Evolutionary conservation across 2,329 filamentous ascomycete genomes (phyloP), one percentile per base, ranked within the genome.

Genomic region (Aspergillus aculeatus): DNA sequence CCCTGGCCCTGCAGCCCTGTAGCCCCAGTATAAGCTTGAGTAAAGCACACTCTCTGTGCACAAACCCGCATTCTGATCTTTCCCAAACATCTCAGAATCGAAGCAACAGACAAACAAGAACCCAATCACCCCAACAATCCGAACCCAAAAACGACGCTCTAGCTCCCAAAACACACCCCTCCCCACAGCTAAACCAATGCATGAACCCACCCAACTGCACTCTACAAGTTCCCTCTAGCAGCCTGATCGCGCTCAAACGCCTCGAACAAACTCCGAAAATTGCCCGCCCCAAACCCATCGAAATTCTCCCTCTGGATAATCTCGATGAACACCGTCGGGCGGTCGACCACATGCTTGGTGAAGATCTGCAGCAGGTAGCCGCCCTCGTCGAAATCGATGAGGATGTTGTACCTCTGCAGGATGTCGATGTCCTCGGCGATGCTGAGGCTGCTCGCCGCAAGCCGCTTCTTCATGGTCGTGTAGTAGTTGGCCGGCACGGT

Each of bases 201-300:
- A 29, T 6, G 23, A 29, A 29, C 26, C 7, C 26, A 29, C 7
- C 9, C 7, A 1, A 26, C 26, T 7, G 7, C 26, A 6, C 38
- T 19, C 52, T 54, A 54, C 52, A 54, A 21, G 16, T 54, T 54
- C 52, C 52, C 52, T 6, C 52, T 54, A 24, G 11, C 19, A 24
- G 24, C 52, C 52, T 54, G 52, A 7, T 54, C 52, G 23, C 52
- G 44, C 38, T 54, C 92, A 75, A 96, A 95, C 0, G 92, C 92
- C 82, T 96, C 92, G 71, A 96, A 96, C 69, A 96, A 71, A 67
- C 87, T 91, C 85, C 92, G 96, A 78, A 96, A 96, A 76, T 96
- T 96, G 1, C 92, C 92, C 0, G 92, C 92, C 4, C 92, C 92
- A 68, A 96, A 96, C 0, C 92, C 92, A 59, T 91, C 87, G 75